A percentile compares a stretch with the other conserved stretches of the same genome.
phyloP scores from a whole-genome alignment of 192 early-diverging fungal species.

The Coemansia sp. region DNA sequence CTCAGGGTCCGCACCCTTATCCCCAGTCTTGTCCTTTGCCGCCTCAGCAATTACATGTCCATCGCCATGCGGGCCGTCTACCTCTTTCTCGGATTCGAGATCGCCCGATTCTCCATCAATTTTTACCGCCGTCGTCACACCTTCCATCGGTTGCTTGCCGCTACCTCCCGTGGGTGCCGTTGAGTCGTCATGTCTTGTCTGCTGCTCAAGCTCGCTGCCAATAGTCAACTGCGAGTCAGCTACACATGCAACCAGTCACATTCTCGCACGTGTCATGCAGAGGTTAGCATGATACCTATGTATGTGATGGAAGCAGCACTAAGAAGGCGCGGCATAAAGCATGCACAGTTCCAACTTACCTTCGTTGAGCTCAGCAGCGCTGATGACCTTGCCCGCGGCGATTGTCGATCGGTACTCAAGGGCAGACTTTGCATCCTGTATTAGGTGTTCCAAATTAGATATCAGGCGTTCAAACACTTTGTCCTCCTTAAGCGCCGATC shows the following conservation, averaged over 20 bases:
- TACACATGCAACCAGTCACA: constrained; percentile 2
- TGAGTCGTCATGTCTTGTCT: not conserved
- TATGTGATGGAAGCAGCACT: not conserved
- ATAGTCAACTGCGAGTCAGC: constrained; percentile 43
- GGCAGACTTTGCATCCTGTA: constrained; percentile 54
- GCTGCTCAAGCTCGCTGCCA: constrained; percentile 11
- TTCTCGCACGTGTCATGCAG: not conserved
- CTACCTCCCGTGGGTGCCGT: not conserved
- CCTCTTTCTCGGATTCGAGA: not conserved
- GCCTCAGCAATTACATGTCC: not conserved
- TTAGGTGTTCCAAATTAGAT: constrained; percentile 55
- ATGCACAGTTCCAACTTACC: constrained; percentile 16
- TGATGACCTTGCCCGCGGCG: constrained; percentile 54
- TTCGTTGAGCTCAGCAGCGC: constrained; percentile 46
- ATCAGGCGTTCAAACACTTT: constrained; percentile 58
- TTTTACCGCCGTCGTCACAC: too few relatives aligned
- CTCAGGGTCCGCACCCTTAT: not conserved
- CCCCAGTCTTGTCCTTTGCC: constrained; percentile 1
- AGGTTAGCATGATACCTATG: not conserved
- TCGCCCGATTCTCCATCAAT: constrained; percentile 2
- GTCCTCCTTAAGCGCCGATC: constrained; percentile 56
- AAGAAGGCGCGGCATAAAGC: too few relatives aligned
- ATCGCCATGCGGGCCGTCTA: not conserved
- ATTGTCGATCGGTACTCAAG: constrained; percentile 53
- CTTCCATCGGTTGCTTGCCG: too few relatives aligned